Percentiles rank a stretch among this genome's conserved stretches.
These are phyloP conservation scores for Histomonas meleagridis DNA, from an alignment of 208 protist species.

Conservation along the genomic window DNA sequence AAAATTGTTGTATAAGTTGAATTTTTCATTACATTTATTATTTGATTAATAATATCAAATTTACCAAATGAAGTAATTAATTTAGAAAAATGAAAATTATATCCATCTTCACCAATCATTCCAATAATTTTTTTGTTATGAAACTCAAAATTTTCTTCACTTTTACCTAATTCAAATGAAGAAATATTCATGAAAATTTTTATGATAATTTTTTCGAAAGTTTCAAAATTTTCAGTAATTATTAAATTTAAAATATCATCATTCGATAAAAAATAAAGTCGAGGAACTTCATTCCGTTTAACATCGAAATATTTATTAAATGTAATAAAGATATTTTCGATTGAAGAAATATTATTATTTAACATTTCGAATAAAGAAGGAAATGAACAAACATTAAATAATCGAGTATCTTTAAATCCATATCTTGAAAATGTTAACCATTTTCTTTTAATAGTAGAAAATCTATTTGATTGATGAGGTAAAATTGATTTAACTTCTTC, in stretches of 20 bases:
- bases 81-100: background rate
- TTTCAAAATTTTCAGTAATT: background rate
- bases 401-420: background rate
- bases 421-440: background rate
- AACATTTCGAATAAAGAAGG: background rate
- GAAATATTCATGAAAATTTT: constrained; percentile 15
- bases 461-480: constrained; percentile 22
- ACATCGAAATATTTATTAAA: background rate
- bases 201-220: background rate
- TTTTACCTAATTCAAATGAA: background rate
- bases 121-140: background rate
- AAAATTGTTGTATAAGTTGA: background rate
- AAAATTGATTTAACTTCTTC: background rate
- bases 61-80: background rate
- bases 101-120: background rate
- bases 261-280: constrained; percentile 1
- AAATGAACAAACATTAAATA: background rate
- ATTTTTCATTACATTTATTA: background rate
- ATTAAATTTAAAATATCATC: background rate
- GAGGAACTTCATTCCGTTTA: background rate
- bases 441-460: background rate
- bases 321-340: background rate
- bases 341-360: constrained; percentile 21
- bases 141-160: background rate
- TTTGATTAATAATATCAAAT: background rate